These are phyloP conservation scores for Saturnispora zaruensis DNA, from an alignment of 805 yeast genomes.

Conservation along the genomic window DNA sequence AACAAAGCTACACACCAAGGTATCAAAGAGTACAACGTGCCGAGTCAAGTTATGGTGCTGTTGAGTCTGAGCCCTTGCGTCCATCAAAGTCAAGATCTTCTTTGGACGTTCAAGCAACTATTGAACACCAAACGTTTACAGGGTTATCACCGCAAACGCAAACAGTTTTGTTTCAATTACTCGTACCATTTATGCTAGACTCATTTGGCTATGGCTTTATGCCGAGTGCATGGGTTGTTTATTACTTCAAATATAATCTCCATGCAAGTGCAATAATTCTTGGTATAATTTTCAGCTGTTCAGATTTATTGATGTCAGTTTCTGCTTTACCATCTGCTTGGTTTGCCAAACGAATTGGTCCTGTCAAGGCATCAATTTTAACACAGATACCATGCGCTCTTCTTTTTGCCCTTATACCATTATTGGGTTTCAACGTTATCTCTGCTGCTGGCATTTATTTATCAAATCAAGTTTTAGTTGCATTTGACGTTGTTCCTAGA, in stretches of 20 bases:
- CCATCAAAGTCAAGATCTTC: conserved; percentile 9
- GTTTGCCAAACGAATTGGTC: conserved; percentile 61
- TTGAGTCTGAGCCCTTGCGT: background rate
- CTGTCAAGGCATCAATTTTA: conserved; percentile 62
- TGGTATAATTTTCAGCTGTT: conserved; percentile 59
- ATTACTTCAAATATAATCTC: conserved; percentile 59
- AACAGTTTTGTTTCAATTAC: conserved; percentile 37
- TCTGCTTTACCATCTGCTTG: conserved; percentile 73
- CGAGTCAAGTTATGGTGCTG: background rate
- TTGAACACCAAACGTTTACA: conserved; percentile 22
- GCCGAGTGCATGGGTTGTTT: conserved; percentile 84
- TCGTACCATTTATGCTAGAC: conserved; percentile 68
- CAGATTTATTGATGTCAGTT: conserved; percentile 54
- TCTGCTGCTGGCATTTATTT: conserved; percentile 44
- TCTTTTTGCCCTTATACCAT: conserved; percentile 48
- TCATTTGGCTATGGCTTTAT: conserved; percentile 84
- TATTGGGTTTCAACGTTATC: conserved; percentile 28
- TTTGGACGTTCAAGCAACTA: conserved; percentile 15
- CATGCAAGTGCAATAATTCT: conserved; percentile 44
- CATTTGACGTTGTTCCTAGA: conserved; percentile 91
- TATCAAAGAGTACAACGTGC: conserved; percentile 12
- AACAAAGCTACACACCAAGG: conserved; percentile 27
- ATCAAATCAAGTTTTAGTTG: conserved; percentile 51
- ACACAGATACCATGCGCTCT: conserved; percentile 76
- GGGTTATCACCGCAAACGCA: conserved; percentile 38